These are phyloP conservation scores for Salix dunnii DNA, from an alignment of 345 rosid genomes.

Conservation along the genomic window DNA sequence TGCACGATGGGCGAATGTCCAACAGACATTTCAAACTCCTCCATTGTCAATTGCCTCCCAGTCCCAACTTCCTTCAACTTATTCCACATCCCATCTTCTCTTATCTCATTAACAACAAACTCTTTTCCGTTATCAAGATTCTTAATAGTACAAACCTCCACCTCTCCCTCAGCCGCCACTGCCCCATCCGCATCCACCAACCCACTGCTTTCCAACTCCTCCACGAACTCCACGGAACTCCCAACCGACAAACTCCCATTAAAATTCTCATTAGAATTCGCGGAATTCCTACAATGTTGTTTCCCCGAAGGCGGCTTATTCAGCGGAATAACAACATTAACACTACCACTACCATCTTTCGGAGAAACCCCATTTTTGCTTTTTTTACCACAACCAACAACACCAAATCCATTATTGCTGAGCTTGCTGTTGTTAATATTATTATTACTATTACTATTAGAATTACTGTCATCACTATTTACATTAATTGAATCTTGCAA, in stretches of 20 bases:
- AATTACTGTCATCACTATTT: conserved; percentile 13
- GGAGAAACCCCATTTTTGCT: conserved; percentile 13
- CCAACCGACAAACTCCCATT: conserved; percentile 25
- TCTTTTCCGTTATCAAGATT: conserved; percentile 86
- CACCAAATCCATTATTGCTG: neutral
- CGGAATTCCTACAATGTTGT: conserved; percentile 17
- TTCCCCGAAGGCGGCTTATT: conserved; percentile 40
- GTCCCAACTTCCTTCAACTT: conserved; percentile 87
- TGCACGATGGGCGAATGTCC: conserved; percentile 96
- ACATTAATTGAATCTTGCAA: conserved; percentile 18
- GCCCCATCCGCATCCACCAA: neutral
- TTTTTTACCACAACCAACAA: neutral
- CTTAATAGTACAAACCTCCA: conserved; percentile 59
- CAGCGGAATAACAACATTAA: conserved; percentile 12
- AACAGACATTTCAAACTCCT: conserved; percentile 83
- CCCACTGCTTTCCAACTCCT: conserved; percentile 30
- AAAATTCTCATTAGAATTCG: conserved; percentile 32
- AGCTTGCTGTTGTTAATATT: neutral
- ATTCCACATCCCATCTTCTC: conserved; percentile 75
- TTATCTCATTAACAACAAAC: conserved; percentile 82
- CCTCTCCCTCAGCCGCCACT: neutral
- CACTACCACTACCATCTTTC: neutral
- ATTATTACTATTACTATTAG: neutral
- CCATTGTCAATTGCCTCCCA: conserved; percentile 82
- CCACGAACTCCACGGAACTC: conserved; percentile 21